Evolutionary conservation across 2,329 filamentous ascomycete species (phyloP).

Genomic region (Cadophora luteo-olivacea): DNA sequence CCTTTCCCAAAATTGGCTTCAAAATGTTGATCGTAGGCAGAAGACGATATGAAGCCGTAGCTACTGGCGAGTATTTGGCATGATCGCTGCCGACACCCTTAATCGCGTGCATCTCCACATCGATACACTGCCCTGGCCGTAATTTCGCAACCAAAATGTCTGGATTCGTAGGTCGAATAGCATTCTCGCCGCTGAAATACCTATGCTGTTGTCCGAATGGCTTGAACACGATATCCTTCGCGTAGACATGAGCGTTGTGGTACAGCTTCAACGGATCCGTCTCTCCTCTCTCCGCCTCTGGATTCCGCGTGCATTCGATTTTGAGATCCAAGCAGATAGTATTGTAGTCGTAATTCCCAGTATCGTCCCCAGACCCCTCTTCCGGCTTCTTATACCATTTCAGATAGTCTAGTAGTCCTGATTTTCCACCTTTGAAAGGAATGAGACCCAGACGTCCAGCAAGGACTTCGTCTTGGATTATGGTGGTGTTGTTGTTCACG

Average conservation of each 20-base stretch:
- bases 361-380: constrained; percentile 63
- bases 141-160: constrained; percentile 95
- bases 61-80: constrained; percentile 95
- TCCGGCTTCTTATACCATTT: constrained; percentile 79
- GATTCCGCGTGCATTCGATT: constrained; percentile 81
- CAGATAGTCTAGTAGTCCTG: constrained; percentile 79
- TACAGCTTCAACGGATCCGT: constrained; percentile 86
- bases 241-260: constrained; percentile 83
- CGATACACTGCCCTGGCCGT: constrained; percentile 86
- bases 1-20: constrained; percentile 81
- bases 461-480: constrained; percentile 97
- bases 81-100: constrained; percentile 95
- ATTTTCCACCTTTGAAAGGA: constrained; percentile 80
- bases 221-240: constrained; percentile 76
- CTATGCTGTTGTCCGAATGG: constrained; percentile 76
- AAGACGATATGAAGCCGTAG: constrained; percentile 90
- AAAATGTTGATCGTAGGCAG: constrained; percentile 87
- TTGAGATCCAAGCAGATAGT: constrained; percentile 81
- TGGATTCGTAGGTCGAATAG: constrained; percentile 81
- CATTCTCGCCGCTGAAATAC: constrained; percentile 71
- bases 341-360: constrained; percentile 78
- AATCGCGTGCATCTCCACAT: constrained; percentile 89
- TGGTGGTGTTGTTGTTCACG: constrained; percentile 94
- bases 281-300: constrained; percentile 72
- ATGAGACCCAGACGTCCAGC: constrained; percentile 89